Evolutionary conservation across 2,329 filamentous ascomycete species (phyloP).

Genomic region (Pseudonectria foliicola): DNA sequence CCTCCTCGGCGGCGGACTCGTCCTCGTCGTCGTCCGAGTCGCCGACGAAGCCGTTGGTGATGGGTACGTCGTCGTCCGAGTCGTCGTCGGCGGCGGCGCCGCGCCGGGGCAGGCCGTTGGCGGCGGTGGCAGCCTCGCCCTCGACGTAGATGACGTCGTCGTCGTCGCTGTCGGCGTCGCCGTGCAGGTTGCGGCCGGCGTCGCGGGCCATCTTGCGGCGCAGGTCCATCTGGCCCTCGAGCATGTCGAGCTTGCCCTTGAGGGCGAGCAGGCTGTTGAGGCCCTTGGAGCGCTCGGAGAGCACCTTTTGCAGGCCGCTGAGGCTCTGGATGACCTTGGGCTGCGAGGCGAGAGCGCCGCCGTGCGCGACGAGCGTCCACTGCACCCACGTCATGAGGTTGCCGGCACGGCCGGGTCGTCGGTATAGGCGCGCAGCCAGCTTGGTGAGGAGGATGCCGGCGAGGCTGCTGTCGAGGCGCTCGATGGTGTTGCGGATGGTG

Average conservation of each 20-base stretch:
- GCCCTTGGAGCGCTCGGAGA: constrained; percentile 78
- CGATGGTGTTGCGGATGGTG: constrained; percentile 81
- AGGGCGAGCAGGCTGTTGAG: constrained; percentile 76
- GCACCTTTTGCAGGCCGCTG: constrained; percentile 72
- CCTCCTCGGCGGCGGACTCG: constrained; percentile 37
- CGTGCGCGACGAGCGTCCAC: constrained; percentile 87
- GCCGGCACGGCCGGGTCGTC: constrained; percentile 80
- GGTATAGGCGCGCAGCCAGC: constrained; percentile 79
- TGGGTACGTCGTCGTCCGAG: constrained; percentile 51
- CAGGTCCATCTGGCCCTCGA: constrained; percentile 81
- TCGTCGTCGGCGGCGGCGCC: constrained; percentile 39
- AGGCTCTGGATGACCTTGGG: constrained; percentile 76
- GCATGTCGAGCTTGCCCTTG: constrained; percentile 92
- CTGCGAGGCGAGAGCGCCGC: constrained; percentile 81
- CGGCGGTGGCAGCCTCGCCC: constrained; percentile 58
- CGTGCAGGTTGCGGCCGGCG: constrained; percentile 30
- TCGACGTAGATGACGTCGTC: constrained; percentile 84
- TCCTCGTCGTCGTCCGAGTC: constrained; percentile 55
- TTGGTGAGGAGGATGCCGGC: constrained; percentile 73
- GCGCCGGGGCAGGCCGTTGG: constrained; percentile 27
- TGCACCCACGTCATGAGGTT: constrained; percentile 93
- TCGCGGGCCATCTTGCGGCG: constrained; percentile 59
- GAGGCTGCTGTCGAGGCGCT: constrained; percentile 78
- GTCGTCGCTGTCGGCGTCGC: constrained; percentile 48
- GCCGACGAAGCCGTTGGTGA: constrained; percentile 47